phyloP scores from a whole-genome alignment of 2,329 filamentous ascomycete species.

The Trichoderma sp. region DNA sequence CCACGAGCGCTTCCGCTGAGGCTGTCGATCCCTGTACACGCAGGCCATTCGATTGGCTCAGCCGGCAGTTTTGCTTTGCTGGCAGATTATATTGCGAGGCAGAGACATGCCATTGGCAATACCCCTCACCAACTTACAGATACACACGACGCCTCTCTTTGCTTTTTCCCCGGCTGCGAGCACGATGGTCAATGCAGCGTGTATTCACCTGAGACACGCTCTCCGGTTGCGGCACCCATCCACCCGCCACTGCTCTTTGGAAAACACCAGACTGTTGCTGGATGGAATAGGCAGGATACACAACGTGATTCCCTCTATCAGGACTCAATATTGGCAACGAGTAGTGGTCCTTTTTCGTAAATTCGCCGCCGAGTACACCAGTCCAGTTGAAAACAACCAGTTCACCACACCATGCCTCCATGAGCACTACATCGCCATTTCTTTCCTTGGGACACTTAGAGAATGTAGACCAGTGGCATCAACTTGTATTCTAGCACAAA shows the following conservation, averaged over 20 bases:
- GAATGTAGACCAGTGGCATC: not conserved
- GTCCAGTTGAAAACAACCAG: not conserved
- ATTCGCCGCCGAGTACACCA: not conserved
- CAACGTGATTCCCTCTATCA: not conserved
- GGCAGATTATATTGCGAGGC: not conserved
- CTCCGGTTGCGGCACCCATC: not conserved
- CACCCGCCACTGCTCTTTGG: not conserved
- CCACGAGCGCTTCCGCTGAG: not conserved
- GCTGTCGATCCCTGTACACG: not conserved
- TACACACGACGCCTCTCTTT: not conserved
- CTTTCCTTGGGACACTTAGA: not conserved
- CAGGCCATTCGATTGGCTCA: not conserved
- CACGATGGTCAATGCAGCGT: not conserved
- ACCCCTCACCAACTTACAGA: not conserved
- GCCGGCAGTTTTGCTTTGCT: conserved; percentile 1
- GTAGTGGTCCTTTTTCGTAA: not conserved
- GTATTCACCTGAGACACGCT: not conserved
- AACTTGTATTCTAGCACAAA: not conserved
- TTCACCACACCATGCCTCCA: too few relatives aligned
- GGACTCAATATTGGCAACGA: too few relatives aligned
- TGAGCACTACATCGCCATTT: not conserved
- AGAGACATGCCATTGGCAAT: not conserved
- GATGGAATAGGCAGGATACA: not conserved
- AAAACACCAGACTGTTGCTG: not conserved
- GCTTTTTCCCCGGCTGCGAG: not conserved